Evolutionary conservation across 768 basidiomycete species (phyloP), one percentile per base, ranked within the genome.

Genomic region (Pisolithus tinctorius): DNA sequence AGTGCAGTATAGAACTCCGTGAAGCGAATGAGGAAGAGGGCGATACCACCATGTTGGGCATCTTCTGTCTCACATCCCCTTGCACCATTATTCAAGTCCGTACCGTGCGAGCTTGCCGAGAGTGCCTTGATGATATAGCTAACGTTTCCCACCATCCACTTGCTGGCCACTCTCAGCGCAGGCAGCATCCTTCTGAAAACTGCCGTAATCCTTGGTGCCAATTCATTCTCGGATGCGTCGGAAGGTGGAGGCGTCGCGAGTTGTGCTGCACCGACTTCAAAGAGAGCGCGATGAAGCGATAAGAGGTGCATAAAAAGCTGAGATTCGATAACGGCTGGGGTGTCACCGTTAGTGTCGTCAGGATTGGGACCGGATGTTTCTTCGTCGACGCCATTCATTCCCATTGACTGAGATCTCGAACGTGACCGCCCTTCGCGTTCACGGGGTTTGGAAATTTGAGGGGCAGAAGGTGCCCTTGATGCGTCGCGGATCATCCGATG

Each of bases 131-230:
- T 59, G 23, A 91, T 62, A 56, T 89, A 88, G 53, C 79, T 80
- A 58, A 81, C 68, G 63, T 97, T 91, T 4, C 81, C 81, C 29
- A 78, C 73, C 11, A 97, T 65, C 96, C 96, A 99, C 64, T 93
- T 94, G 60, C 84, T 84, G 4, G 86, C 82, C 50, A 97, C 84
- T 17, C 95, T 82, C 31, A 98, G 71, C 6, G 90, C 85, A 4
- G 93, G 93, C 6, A 98, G 72, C 5, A 87, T 85, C 27, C 96
- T 79, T 45, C 95, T 77, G 54, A 97, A 86, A 11, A 80, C 77
- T 1, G 93, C 93, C 1, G 88, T 87, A 61, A 99, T 96, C 23
- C 79, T 77, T 65, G 87, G 84, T 4, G 88, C 88, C 11, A 92
- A 73, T 62, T 84, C 82, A 36, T 75, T 68, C 54, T 81, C 77